These are phyloP conservation scores for Lodderomyces theae DNA, from an alignment of 1,139 yeast genomes.

Conservation along the genomic window DNA sequence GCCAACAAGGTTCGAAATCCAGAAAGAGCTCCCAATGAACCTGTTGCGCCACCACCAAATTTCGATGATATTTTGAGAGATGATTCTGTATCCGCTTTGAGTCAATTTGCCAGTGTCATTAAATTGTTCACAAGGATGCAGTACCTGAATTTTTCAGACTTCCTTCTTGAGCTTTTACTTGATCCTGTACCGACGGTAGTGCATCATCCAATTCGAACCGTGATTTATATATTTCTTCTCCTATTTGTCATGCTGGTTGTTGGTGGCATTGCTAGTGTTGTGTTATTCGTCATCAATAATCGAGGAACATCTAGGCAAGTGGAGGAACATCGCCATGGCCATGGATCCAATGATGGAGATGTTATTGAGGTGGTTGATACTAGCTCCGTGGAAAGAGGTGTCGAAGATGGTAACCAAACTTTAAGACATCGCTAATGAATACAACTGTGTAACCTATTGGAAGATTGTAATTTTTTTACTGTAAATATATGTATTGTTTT, in stretches of 20 bases:
- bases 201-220: slow-evolving; percentile 48
- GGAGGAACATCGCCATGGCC: slow-evolving; percentile 3
- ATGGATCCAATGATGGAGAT: slow-evolving; percentile 10
- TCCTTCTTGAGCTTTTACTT: slow-evolving; percentile 33
- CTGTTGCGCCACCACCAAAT: slow-evolving; percentile 40
- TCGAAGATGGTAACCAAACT: background rate
- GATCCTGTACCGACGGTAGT: slow-evolving; percentile 44
- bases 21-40: slow-evolving; percentile 38
- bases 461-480: no score
- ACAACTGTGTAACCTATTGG: no score
- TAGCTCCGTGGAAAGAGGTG: background rate
- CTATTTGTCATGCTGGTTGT: slow-evolving; percentile 36
- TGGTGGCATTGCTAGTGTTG: slow-evolving; percentile 40
- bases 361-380: slow-evolving; percentile 1
- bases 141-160: slow-evolving; percentile 27
- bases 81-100: slow-evolving; percentile 19
- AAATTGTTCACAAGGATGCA: slow-evolving; percentile 22
- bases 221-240: slow-evolving; percentile 43
- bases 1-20: slow-evolving; percentile 37
- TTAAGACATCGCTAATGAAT: background rate
- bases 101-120: slow-evolving; percentile 23
- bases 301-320: slow-evolving; percentile 5
- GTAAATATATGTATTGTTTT: background rate
- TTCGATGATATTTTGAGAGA: slow-evolving; percentile 38
- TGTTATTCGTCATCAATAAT: slow-evolving; percentile 21